Conservation (phyloP, 2,329 filamentous ascomycete species). For the Talaromyces sp. region DNA sequence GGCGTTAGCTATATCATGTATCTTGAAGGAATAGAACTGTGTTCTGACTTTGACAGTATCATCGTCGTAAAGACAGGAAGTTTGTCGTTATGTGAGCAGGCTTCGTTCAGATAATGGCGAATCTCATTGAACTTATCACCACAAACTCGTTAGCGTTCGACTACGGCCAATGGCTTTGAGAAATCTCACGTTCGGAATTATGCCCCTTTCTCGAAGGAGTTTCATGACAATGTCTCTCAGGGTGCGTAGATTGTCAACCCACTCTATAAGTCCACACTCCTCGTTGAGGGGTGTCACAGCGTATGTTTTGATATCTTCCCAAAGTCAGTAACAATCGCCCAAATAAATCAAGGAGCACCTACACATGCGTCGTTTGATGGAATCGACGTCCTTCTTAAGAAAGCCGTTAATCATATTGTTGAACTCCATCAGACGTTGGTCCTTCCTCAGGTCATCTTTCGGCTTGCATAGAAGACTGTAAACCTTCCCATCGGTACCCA, state of each 20-base stretch:
- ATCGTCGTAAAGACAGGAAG: slow-evolving; percentile 69
- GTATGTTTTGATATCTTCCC: slow-evolving; percentile 81
- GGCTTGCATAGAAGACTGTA: slow-evolving; percentile 96
- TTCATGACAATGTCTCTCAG: slow-evolving; percentile 84
- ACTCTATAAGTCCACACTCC: slow-evolving; percentile 96
- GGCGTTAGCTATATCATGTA: slow-evolving; percentile 18
- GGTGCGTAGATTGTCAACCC: slow-evolving; percentile 94
- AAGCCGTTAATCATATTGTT: slow-evolving; percentile 97
- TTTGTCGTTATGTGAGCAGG: slow-evolving; percentile 62
- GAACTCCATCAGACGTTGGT: slow-evolving; percentile 98
- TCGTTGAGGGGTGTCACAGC: slow-evolving; percentile 95
- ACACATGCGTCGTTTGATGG: slow-evolving; percentile 81
- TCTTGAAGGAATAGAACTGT: not conserved
- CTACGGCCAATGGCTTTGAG: not conserved
- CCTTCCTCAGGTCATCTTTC: slow-evolving; percentile 95
- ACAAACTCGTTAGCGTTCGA: slow-evolving; percentile 4
- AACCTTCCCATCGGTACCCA: slow-evolving; percentile 81
- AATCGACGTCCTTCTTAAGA: slow-evolving; percentile 85
- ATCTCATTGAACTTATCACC: slow-evolving; percentile 66
- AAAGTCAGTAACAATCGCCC: not conserved
- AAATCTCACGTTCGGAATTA: slow-evolving; percentile 51
- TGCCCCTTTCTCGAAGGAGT: slow-evolving; percentile 72
- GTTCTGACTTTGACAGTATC: slow-evolving; percentile 48
- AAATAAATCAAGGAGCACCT: slow-evolving; percentile 25
- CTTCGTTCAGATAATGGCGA: slow-evolving; percentile 60